Base-by-base conservation (phyloP, 2,329 filamentous ascomycete species). In the Penicillium decumbens region DNA sequence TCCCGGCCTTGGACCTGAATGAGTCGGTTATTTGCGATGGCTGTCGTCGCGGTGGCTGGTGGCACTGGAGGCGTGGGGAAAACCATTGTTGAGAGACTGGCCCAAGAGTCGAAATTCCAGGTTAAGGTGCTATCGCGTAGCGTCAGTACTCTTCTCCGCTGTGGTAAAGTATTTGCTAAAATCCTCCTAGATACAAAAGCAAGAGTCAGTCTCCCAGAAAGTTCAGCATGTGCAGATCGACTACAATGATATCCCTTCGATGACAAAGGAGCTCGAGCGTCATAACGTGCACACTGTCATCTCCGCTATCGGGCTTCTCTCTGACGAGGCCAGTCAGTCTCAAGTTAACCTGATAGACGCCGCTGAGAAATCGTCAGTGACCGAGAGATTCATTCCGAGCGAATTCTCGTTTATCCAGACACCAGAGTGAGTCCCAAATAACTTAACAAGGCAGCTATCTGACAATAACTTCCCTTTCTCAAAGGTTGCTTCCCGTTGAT, bases 41-140 rank as follows among this genome's bases (percentile, higher is more conserved):
- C 65, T 12, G 60, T 70, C 18, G 64, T 79, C 33, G 76, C 73
- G 43, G 69, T 79, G 13, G 72, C 73, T 4, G 76, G 76, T 42
- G 76, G 76, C 12, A 73, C 71, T 0, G 75, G 75, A 23, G 65
- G 64, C n/a, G 61, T 78, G 1, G 76, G 76, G 10, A 69, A 67
- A 15, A 70, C 74, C 1, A 65, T 80, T 27, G 71, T 78, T 18
- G 75, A 79, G 15, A 71, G 65, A 20, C 54, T 79, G 24, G 13
- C 55, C 54, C 7, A 65, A 58, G 23, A 61, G 53, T 15, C 65
- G 47, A 39, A 70, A 37, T 66, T 73, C 46, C 50, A 73, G 9
- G 64, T 77, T 9, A 60, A 73, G 39, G 64, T 77, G 3, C 55
- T 78, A 3, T 64, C 70, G 23, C 69, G 76, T 32, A 70, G 70